Conservation (phyloP, 2,329 filamentous ascomycete genomes). For the Botrytis porri region DNA sequence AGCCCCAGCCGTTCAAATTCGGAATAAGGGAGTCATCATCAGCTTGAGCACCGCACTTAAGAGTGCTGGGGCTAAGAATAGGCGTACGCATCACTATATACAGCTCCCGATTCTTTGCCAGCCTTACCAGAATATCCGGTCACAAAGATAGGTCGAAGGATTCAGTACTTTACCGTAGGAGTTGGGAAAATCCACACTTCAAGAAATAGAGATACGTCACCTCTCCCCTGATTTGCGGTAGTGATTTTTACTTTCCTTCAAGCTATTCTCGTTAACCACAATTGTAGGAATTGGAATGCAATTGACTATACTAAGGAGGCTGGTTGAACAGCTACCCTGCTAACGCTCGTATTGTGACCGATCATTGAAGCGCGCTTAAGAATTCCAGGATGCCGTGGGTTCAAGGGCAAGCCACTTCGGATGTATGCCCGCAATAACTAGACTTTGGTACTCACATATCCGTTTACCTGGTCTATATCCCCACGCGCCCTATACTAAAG, state of each 20-base stretch:
- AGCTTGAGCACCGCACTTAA: not conserved
- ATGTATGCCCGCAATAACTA: not conserved
- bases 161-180: not conserved
- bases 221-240: not conserved
- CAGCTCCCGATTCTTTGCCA: not conserved
- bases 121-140: not conserved
- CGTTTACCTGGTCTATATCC: not conserved
- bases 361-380: not conserved
- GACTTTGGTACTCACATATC: not conserved
- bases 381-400: not conserved
- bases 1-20: not conserved
- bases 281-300: not conserved
- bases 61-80: not conserved
- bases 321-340: not conserved
- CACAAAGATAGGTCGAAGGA: not conserved
- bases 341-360: conserved; percentile 2
- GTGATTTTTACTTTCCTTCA: not conserved
- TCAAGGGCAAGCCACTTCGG: not conserved
- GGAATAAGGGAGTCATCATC: not conserved
- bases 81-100: not conserved
- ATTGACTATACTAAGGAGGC: not conserved
- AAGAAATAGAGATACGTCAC: not conserved
- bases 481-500: not conserved
- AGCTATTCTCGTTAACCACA: not conserved
- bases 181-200: not conserved